These are phyloP conservation scores for Colletotrichum kahawae DNA, from an alignment of 2,329 filamentous ascomycete genomes.

Conservation along the genomic window DNA sequence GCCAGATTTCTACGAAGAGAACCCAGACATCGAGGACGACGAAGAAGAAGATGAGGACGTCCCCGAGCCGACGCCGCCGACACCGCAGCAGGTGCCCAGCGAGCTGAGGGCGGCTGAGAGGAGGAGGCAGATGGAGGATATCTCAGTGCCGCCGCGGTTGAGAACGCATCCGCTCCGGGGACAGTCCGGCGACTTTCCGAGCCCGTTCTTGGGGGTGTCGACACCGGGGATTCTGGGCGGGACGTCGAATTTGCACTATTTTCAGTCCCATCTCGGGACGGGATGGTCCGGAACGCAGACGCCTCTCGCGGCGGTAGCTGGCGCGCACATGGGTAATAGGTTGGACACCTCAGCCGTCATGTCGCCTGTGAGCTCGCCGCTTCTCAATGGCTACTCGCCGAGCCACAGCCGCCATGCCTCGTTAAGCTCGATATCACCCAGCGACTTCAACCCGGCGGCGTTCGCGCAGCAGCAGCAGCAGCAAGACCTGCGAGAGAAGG, in stretches of 20 bases:
- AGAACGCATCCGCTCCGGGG: conserved; percentile 36
- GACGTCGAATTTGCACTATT: conserved; percentile 80
- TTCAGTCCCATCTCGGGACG: conserved; percentile 76
- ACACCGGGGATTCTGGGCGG: conserved; percentile 72
- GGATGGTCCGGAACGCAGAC: conserved; percentile 79
- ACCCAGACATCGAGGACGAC: conserved; percentile 60
- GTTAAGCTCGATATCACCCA: conserved; percentile 51
- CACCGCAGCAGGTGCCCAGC: conserved; percentile 13
- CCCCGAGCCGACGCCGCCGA: conserved; percentile 30
- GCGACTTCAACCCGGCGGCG: conserved; percentile 37
- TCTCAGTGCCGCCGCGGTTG: conserved; percentile 40
- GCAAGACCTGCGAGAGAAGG: conserved; percentile 57
- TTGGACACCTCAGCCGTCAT: conserved; percentile 14
- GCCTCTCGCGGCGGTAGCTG: conserved; percentile 79
- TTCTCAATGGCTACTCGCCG: conserved; percentile 26
- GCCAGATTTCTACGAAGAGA: conserved; percentile 93
- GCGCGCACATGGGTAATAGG: conserved; percentile 54
- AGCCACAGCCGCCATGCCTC: conserved; percentile 50
- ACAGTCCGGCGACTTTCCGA: conserved; percentile 48
- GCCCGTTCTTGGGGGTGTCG: conserved; percentile 63
- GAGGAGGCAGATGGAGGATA: conserved; percentile 19
- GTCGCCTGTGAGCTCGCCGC: conserved; percentile 9
- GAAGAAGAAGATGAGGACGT: conserved; percentile 43
- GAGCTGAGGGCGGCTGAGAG: conserved; percentile 24
- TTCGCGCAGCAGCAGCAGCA: conserved; percentile 11